Conservation (phyloP, 2,329 filamentous ascomycete species). For the Cytospora paraplurivora region DNA sequence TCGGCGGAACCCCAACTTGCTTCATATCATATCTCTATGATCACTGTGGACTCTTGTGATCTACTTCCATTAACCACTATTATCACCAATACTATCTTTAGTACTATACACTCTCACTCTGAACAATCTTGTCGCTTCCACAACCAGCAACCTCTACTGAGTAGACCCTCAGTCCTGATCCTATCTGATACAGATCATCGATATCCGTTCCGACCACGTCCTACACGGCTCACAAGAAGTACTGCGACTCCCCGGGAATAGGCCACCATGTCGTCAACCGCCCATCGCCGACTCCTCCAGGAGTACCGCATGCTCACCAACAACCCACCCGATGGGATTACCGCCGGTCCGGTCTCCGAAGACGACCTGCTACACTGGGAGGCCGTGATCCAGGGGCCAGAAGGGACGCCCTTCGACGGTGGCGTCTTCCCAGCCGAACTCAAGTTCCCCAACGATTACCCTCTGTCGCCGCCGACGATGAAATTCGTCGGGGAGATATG, state of each 20-base stretch:
- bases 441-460: conserved; percentile 94
- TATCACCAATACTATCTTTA: neutral
- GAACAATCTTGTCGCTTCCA: neutral
- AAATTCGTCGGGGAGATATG: conserved; percentile 92
- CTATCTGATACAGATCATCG: neutral
- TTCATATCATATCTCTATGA: neutral
- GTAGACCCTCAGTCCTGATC: neutral
- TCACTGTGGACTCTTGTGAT: neutral
- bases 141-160: neutral
- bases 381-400: conserved; percentile 91
- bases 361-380: conserved; percentile 97
- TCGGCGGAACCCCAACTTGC: neutral
- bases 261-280: conserved; percentile 59
- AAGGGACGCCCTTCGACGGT: conserved; percentile 93
- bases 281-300: conserved; percentile 82
- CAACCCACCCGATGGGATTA: conserved; percentile 96
- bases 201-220: neutral
- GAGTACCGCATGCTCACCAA: conserved; percentile 95
- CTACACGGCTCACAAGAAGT: neutral
- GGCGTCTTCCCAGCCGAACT: conserved; percentile 95
- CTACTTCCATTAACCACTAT: too few relatives aligned
- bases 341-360: conserved; percentile 87
- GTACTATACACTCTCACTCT: neutral
- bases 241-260: conserved; percentile 33
- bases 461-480: conserved; percentile 94